Base-by-base conservation (phyloP, 163 green algal genomes). In the Chlamydomonas reinhardtii region DNA sequence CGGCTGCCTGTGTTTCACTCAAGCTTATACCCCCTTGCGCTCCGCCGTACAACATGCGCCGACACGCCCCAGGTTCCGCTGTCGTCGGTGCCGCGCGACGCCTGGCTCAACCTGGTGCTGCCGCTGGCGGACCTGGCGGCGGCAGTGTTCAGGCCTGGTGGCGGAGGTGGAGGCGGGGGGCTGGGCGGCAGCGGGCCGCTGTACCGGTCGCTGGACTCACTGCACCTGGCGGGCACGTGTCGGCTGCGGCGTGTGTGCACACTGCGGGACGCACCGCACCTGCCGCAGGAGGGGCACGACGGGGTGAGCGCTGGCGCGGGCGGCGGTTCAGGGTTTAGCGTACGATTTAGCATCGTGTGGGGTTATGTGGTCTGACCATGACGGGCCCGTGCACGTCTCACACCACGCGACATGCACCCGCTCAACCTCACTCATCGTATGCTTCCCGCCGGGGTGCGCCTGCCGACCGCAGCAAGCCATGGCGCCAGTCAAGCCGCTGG, bases 41-140 rank as follows among this genome's bases (percentile, higher is more conserved):
- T n/a, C n/a, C n/a, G n/a, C n/a, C n/a, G n/a, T n/a, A n/a, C n/a
- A n/a, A n/a, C n/a, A n/a, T 8, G 39, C 39, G 39, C 39, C 5
- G 39, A 48, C 25, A 2, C 68, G 19, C 34, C 29, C 15, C 82
- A 91, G 87, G 82, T 91, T 1, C 87, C 87, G 20, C 72, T 91
- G 73, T 74, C 75, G 20, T 32, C 61, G 2, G 69, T 89, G n/a
- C 82, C 76, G 1, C 76, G 83, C 2, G 88, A 77, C 71, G 39
- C 16, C 4, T 91, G 88, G 88, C 77, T 91, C 52, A 91, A 91
- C 69, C 71, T 91, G 39, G 73, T 83, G 14, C 52, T 89, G 34
- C 76, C 88, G 1, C 71, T 91, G 34, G 78, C 73, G n/a, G 88
- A 91, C n/a, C 73, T 91, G 27, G 72, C 66, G 15, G 54, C 64